Evolutionary conservation across 495 filamentous ascomycete genomes (phyloP).

Genomic region (Penicillium nucicola): DNA sequence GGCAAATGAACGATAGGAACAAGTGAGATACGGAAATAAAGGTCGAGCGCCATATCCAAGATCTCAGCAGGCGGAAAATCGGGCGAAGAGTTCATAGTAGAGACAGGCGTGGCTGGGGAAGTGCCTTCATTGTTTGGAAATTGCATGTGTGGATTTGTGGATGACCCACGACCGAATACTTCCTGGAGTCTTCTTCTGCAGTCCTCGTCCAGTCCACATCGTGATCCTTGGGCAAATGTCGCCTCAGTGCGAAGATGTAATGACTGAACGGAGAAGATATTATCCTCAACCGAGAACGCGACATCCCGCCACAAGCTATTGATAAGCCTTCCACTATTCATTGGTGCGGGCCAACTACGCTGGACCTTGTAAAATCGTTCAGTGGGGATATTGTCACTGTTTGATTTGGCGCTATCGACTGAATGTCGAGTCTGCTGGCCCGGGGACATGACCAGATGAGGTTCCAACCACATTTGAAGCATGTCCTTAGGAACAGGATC

Average conservation of each 20-base stretch:
- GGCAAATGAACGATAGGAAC: slow-evolving; percentile 52
- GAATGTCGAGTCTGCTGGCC: slow-evolving; percentile 24
- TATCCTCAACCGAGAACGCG: slow-evolving; percentile 39
- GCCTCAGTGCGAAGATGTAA: slow-evolving; percentile 17
- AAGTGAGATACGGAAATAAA: slow-evolving; percentile 49
- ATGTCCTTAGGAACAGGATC: slow-evolving; percentile 33
- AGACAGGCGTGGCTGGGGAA: slow-evolving; percentile 23
- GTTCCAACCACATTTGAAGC: slow-evolving; percentile 42
- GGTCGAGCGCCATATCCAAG: slow-evolving; percentile 55
- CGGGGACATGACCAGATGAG: slow-evolving; percentile 21
- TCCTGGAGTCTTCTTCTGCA: slow-evolving; percentile 43
- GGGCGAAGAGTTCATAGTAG: slow-evolving; percentile 20
- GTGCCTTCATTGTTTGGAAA: slow-evolving; percentile 21
- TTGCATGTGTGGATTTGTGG: slow-evolving; percentile 18
- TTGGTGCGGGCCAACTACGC: slow-evolving; percentile 46
- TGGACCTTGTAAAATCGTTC: slow-evolving; percentile 50
- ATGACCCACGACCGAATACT: slow-evolving; percentile 28
- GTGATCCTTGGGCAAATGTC: slow-evolving; percentile 32
- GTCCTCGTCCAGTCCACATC: slow-evolving; percentile 49
- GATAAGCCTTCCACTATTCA: slow-evolving; percentile 44
- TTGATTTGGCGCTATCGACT: slow-evolving; percentile 29
- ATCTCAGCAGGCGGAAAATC: slow-evolving; percentile 50
- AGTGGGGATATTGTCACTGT: slow-evolving; percentile 38
- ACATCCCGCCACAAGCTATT: slow-evolving; percentile 48
- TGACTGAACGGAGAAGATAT: slow-evolving; percentile 39